Evolutionary conservation across 257 asterid species (phyloP).

Genomic region (Marsdenia floribunda): DNA sequence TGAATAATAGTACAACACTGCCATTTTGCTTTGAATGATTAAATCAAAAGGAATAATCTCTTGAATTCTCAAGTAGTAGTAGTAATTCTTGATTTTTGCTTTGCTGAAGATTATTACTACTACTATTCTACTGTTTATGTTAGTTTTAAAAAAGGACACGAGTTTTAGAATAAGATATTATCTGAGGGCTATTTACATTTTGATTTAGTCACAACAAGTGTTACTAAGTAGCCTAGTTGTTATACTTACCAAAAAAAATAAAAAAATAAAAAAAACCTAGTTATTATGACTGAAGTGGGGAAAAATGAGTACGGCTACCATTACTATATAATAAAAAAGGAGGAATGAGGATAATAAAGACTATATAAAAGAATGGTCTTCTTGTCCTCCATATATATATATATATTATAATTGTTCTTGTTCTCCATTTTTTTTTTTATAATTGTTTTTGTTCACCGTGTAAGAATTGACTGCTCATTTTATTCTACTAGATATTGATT

Average conservation of each 20-base stretch:
- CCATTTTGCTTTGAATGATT: slow-evolving; percentile 3
- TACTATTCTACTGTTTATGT: neutral
- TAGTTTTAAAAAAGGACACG: neutral
- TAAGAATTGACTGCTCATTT: too few relatives aligned
- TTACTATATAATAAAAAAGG: too few relatives aligned
- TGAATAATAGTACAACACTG: neutral
- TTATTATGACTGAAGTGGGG: slow-evolving; percentile 1
- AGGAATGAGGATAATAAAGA: too few relatives aligned
- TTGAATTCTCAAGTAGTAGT: neutral
- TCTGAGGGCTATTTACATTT: neutral
- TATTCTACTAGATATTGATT: too few relatives aligned
- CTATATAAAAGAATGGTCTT: too few relatives aligned
- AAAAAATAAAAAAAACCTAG: too few relatives aligned
- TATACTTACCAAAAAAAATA: too few relatives aligned
- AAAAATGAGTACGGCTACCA: neutral
- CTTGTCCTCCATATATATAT: too few relatives aligned
- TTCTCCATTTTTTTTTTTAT: too few relatives aligned
- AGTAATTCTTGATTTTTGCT: neutral
- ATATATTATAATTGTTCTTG: too few relatives aligned
- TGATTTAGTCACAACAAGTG: too few relatives aligned
- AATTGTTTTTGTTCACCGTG: too few relatives aligned
- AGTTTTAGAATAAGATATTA: neutral
- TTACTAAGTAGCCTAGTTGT: neutral
- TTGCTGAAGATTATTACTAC: neutral
- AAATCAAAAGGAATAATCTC: neutral